These are phyloP conservation scores for Lasiosphaeria miniovina DNA, from an alignment of 495 filamentous ascomycete species.

Conservation along the genomic window DNA sequence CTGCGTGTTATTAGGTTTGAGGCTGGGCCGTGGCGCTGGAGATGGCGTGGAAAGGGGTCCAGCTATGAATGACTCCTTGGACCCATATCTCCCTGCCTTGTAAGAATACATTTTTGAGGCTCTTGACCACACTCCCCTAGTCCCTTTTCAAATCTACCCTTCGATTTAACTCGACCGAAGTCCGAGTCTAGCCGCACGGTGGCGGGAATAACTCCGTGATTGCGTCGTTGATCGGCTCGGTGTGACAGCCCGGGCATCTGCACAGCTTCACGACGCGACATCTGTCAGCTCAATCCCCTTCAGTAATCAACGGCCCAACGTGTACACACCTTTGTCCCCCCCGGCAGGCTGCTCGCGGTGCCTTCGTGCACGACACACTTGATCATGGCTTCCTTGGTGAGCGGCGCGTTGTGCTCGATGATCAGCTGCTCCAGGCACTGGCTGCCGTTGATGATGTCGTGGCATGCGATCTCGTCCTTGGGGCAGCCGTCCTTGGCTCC, in stretches of 20 bases:
- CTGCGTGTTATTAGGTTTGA: too few relatives aligned
- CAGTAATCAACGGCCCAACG: background rate
- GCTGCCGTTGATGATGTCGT: constrained; percentile 34
- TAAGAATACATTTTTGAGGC: too few relatives aligned
- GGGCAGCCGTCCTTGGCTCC: constrained; percentile 25
- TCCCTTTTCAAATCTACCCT: too few relatives aligned
- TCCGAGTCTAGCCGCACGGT: constrained; percentile 23
- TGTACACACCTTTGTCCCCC: constrained; percentile 30
- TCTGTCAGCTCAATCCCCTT: background rate
- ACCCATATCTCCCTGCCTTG: too few relatives aligned
- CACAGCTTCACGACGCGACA: constrained; percentile 23
- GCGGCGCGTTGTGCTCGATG: constrained; percentile 17
- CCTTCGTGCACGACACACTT: constrained; percentile 36
- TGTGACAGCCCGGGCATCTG: constrained; percentile 36
- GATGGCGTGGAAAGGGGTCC: too few relatives aligned
- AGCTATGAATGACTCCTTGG: too few relatives aligned
- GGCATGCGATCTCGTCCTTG: constrained; percentile 31
- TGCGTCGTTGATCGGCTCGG: constrained; percentile 22
- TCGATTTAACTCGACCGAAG: too few relatives aligned
- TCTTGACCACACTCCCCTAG: too few relatives aligned
- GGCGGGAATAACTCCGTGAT: constrained; percentile 25
- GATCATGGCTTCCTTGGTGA: constrained; percentile 24
- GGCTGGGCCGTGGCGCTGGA: too few relatives aligned
- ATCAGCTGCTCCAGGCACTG: constrained; percentile 35
- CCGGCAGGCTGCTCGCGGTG: constrained; percentile 27